phyloP scores from a whole-genome alignment of 2,329 filamentous ascomycete genomes.

The Penicillium brasilianum region DNA sequence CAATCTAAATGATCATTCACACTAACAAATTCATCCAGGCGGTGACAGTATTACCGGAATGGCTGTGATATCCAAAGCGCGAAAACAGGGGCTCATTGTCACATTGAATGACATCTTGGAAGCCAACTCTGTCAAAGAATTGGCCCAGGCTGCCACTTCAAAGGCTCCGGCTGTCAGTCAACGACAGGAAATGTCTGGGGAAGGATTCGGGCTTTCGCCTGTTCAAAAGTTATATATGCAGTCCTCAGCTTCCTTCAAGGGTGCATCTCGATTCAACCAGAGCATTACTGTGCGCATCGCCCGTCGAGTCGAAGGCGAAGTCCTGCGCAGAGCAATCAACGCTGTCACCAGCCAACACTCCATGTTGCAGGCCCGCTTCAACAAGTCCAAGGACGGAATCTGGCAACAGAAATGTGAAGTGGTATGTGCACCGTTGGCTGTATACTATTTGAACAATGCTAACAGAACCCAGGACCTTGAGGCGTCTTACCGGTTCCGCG shows the following conservation, averaged over 20 bases:
- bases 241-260: conserved; percentile 29
- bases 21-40: conserved; percentile 31
- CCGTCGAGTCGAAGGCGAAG: conserved; percentile 30
- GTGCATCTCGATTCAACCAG: conserved; percentile 40
- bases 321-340: conserved; percentile 35
- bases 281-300: conserved; percentile 41
- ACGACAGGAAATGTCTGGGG: conserved; percentile 34
- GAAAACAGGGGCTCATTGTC: conserved; percentile 41
- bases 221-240: conserved; percentile 43
- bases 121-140: conserved; percentile 38
- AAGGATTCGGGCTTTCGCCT: conserved; percentile 41
- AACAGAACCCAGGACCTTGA: conserved; percentile 34
- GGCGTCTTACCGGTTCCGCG: conserved; percentile 40
- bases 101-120: conserved; percentile 44
- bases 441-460: conserved; percentile 3
- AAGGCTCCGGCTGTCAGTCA: conserved; percentile 22
- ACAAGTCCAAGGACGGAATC: conserved; percentile 21
- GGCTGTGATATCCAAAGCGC: conserved; percentile 45
- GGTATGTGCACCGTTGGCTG: conserved; percentile 23
- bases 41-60: conserved; percentile 49
- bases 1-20: background rate
- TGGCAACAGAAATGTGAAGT: conserved; percentile 37
- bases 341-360: conserved; percentile 40
- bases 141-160: conserved; percentile 33
- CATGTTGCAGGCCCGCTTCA: conserved; percentile 43